phyloP scores from a whole-genome alignment of 495 filamentous ascomycete species.

The Aspergillus hancockii region DNA sequence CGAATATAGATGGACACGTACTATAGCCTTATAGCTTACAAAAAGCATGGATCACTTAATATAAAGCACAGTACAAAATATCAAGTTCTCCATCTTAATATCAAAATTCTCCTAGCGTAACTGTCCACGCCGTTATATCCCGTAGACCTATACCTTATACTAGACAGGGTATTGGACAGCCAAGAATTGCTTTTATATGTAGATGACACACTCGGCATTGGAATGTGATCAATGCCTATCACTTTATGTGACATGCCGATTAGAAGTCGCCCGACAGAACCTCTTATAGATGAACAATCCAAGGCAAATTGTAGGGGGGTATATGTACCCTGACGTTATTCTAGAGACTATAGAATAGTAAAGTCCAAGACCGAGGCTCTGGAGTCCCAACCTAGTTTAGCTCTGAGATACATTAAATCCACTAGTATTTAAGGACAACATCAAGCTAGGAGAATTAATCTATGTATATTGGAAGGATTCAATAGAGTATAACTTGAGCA shows the following conservation, averaged over 20 bases:
- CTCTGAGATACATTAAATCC: background rate
- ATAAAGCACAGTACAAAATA: background rate
- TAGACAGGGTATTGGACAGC: background rate
- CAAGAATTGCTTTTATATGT: background rate
- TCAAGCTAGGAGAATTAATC: background rate
- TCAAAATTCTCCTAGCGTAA: conserved; percentile 2
- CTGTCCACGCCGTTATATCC: background rate
- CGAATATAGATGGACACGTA: conserved; percentile 1
- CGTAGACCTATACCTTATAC: background rate
- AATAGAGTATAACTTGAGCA: background rate
- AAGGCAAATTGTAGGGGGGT: background rate
- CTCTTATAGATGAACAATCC: background rate
- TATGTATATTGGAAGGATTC: conserved; percentile 2
- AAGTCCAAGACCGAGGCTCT: background rate
- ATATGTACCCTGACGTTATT: background rate
- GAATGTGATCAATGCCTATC: conserved; percentile 12
- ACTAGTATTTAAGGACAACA: background rate
- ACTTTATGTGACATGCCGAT: conserved; percentile 4
- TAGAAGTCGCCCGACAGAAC: background rate
- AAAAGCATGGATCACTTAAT: conserved; percentile 2
- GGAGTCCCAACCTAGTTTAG: background rate
- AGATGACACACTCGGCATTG: conserved; percentile 1
- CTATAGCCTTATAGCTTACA: background rate
- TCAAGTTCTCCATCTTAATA: background rate
- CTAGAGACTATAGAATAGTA: background rate